These are phyloP conservation scores for Naganishia friedmannii DNA, from an alignment of 768 basidiomycete species.

Conservation along the genomic window DNA sequence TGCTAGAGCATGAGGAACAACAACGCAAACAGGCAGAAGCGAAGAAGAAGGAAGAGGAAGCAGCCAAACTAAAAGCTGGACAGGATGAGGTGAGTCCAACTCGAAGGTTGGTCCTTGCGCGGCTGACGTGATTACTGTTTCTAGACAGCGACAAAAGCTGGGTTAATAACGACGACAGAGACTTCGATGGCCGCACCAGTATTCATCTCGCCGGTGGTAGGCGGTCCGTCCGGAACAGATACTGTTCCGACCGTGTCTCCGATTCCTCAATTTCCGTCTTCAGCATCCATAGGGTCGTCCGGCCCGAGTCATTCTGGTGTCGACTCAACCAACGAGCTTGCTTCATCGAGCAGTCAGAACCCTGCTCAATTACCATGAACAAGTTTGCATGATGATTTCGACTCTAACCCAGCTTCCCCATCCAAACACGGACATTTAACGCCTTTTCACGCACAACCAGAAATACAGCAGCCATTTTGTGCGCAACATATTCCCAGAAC, in stretches of 20 bases:
- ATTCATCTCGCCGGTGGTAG: not conserved
- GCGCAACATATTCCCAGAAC: not conserved
- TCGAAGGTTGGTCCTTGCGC: not conserved
- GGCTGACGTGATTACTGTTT: not conserved
- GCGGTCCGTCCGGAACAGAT: not conserved
- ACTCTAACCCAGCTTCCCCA: not conserved
- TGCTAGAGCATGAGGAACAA: slow-evolving; percentile 91
- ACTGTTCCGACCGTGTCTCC: not conserved
- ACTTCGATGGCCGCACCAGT: not conserved
- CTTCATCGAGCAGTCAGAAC: not conserved
- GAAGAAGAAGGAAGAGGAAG: slow-evolving; percentile 23
- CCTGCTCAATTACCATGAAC: not conserved
- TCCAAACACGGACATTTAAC: not conserved
- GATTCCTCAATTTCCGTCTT: not conserved
- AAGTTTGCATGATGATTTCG: not conserved
- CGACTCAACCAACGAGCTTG: not conserved
- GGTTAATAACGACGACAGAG: not conserved
- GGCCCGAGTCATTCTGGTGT: not conserved
- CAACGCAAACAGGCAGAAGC: slow-evolving; percentile 59
- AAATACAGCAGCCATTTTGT: not conserved
- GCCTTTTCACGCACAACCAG: not conserved
- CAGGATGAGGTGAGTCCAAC: not conserved
- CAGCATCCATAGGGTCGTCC: not conserved
- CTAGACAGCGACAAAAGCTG: not conserved
- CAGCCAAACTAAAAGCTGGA: not conserved